These are phyloP conservation scores for Ulvella scutata DNA, from an alignment of 139 green algal species.

Conservation along the genomic window DNA sequence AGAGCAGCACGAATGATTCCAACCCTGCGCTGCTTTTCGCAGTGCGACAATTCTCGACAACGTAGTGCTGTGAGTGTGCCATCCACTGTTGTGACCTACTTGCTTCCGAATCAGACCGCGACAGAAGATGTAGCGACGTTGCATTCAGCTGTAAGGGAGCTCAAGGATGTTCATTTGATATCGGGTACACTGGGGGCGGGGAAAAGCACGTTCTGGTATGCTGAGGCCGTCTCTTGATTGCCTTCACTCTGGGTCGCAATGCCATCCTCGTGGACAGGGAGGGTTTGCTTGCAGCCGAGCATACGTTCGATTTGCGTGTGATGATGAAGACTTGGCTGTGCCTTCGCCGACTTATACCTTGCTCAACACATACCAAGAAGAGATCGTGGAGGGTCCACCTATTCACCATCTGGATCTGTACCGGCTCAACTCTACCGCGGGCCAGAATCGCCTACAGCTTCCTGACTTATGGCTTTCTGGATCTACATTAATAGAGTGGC, in stretches of 20 bases:
- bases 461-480: background rate
- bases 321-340: background rate
- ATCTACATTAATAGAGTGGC: background rate
- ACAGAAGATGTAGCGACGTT: background rate
- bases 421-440: background rate
- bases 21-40: no score
- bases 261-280: background rate
- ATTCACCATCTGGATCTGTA: constrained; percentile 2
- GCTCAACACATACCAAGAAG: background rate
- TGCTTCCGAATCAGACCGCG: background rate
- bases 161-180: background rate
- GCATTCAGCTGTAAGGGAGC: background rate
- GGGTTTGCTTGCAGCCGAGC: background rate
- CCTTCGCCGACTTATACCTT: background rate
- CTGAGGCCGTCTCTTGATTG: background rate
- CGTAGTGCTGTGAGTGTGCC: no score
- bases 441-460: background rate
- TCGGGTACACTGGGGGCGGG: background rate
- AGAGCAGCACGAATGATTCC: no score
- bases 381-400: background rate
- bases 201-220: background rate
- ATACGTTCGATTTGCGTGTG: background rate
- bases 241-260: background rate
- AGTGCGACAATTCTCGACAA: no score
- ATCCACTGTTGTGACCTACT: no score